These are phyloP conservation scores for Mycena indigotica DNA, from an alignment of 768 basidiomycete species.

Conservation along the genomic window DNA sequence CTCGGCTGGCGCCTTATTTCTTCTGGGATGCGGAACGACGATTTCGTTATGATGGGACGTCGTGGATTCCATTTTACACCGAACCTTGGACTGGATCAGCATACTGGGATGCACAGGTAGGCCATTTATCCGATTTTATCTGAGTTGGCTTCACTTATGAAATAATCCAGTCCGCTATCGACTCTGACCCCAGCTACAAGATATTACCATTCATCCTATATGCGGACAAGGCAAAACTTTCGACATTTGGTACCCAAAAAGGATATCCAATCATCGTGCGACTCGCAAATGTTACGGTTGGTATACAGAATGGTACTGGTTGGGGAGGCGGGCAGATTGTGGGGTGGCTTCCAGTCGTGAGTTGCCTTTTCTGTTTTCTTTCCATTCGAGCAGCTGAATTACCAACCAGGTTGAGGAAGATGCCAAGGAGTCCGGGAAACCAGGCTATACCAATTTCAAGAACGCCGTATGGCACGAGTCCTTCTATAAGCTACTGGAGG, in stretches of 20 bases:
- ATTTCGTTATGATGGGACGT: constrained; percentile 24
- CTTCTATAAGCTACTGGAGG: constrained; percentile 24
- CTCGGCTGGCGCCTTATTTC: neutral
- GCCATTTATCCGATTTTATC: neutral
- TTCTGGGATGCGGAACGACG: constrained; percentile 2
- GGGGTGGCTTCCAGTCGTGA: constrained; percentile 42
- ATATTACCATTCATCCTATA: constrained; percentile 39
- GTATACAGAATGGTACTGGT: constrained; percentile 36
- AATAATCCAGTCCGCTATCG: constrained; percentile 22
- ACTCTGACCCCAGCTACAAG: constrained; percentile 23
- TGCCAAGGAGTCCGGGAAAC: constrained; percentile 24
- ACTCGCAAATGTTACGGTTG: constrained; percentile 34
- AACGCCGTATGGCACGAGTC: constrained; percentile 30
- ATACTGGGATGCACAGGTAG: constrained; percentile 43
- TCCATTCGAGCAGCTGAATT: neutral
- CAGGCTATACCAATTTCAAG: constrained; percentile 27
- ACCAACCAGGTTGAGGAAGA: constrained; percentile 26
- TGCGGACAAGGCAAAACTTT: constrained; percentile 43
- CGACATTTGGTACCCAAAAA: constrained; percentile 39
- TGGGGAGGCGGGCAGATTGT: constrained; percentile 38
- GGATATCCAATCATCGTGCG: constrained; percentile 40
- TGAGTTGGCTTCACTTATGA: neutral
- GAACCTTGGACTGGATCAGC: constrained; percentile 39
- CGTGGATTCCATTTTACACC: constrained; percentile 16
- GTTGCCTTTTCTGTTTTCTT: neutral